Evolutionary conservation across 495 filamentous ascomycete species (phyloP), one percentile per base, ranked within the genome.

Genomic region (Mytilinidion resinicola): DNA sequence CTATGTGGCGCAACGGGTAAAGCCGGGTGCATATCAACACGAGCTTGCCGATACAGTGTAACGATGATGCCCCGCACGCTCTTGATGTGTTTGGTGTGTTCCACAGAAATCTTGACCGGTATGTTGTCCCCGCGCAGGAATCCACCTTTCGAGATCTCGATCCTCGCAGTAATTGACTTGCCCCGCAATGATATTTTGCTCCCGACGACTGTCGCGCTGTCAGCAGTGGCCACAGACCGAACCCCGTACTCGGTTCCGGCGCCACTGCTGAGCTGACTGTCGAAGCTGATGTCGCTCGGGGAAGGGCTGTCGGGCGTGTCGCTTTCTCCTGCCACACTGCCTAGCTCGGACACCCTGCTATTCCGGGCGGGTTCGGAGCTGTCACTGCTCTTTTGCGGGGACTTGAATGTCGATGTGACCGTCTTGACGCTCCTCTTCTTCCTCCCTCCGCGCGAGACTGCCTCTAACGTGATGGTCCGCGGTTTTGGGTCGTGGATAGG

Each of bases 11-110:
- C 85, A 4, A 89, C 70, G 5, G 84, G 79, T 53, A 85, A 77
- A 17, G 78, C 78, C 1, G 92, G 91, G 60, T 90, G 82, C 44
- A 91, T 84, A 66, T 98, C 95, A 30, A 97, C 92, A 9, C 90
- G 85, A 9, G 90, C 91, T 71, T 95, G 87, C 43, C 93, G 83
- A 69, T 96, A 96, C 4, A 98, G 76, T 1, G 93, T 98, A 30
- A 96, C 78, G 56, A 98, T 93, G 50, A 96, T 87, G 0, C 93
- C 93, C 63, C 91, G 86, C 74, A 95, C 77, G 67, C 88, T 96
- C 68, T 88, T 89, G 67, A 96, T 85, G 51, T 82, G 81, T 64
- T 91, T 92, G 49, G 82, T 90, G 64, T 96, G 95, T 65, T 88
- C 84, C 58, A 98, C 84, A 0, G 79, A 83, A 53, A 96, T 84